A percentile compares a stretch with the other conserved stretches of the same genome.
Conservation (phyloP, 495 filamentous ascomycete species). For the Penicillium verhagenii region DNA sequence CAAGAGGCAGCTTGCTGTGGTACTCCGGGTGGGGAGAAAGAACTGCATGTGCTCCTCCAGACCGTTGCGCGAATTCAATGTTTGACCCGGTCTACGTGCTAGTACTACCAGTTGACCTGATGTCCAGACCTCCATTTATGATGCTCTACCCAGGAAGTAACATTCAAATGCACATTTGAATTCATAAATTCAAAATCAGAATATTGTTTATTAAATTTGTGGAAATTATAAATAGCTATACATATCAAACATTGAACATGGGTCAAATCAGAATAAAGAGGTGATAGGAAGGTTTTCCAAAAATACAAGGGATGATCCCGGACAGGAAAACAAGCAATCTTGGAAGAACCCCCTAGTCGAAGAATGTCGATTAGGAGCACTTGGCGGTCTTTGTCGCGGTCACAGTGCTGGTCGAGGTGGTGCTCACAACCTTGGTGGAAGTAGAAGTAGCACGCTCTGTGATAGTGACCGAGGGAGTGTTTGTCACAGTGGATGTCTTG, state of each 20-base stretch:
- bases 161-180: no score
- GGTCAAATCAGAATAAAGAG: no score
- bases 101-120: no score
- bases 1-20: no score
- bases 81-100: no score
- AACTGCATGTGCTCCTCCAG: no score
- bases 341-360: background rate
- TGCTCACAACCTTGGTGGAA: conserved; percentile 10
- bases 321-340: background rate
- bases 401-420: conserved; percentile 9
- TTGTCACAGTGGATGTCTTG: conserved; percentile 10
- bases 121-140: no score
- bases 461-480: conserved; percentile 10
- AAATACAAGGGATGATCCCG: background rate
- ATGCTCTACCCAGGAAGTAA: no score
- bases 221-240: background rate
- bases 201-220: background rate
- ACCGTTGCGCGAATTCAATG: no score
- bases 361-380: background rate
- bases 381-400: conserved; percentile 11
- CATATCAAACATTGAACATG: no score
- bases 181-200: no score
- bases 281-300: background rate
- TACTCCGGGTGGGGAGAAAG: no score
- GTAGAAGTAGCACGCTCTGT: conserved; percentile 10